phyloP scores from a whole-genome alignment of 2,329 filamentous ascomycete genomes.

The Pseudogymnoascus sp. region DNA sequence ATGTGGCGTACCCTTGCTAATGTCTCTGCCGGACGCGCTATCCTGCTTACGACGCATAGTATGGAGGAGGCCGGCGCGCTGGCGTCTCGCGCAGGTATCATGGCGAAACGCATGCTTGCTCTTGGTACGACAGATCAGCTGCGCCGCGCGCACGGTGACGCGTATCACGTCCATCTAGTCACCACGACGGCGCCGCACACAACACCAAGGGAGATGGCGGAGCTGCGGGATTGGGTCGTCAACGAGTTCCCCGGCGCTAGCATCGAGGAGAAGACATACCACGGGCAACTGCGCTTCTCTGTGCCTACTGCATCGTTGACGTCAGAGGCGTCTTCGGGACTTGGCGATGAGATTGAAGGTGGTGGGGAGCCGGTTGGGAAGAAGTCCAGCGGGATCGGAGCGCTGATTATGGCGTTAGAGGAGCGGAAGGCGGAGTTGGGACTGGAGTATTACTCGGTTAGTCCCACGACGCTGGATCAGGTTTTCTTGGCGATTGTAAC shows the following conservation, averaged over 20 bases:
- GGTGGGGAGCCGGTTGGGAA: constrained; percentile 7
- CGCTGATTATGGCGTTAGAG: constrained; percentile 66
- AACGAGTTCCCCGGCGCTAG: constrained; percentile 53
- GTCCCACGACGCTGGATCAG: constrained; percentile 79
- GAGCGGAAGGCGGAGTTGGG: constrained; percentile 58
- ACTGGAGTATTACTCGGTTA: constrained; percentile 79
- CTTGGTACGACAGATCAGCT: constrained; percentile 68
- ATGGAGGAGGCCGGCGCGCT: constrained; percentile 95
- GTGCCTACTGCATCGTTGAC: constrained; percentile 42
- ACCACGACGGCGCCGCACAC: constrained; percentile 68
- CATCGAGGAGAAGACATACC: constrained; percentile 67
- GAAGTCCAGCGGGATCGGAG: constrained; percentile 42
- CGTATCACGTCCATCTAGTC: constrained; percentile 74
- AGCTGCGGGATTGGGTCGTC: constrained; percentile 58
- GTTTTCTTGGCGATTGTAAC: constrained; percentile 83
- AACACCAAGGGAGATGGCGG: constrained; percentile 55
- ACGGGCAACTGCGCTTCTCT: constrained; percentile 81
- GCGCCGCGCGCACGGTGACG: constrained; percentile 66
- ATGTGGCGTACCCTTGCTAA: constrained; percentile 83
- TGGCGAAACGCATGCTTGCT: constrained; percentile 78
- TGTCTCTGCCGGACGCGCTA: constrained; percentile 66
- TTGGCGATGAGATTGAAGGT: constrained; percentile 22
- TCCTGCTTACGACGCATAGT: constrained; percentile 83
- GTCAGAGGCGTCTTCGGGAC: constrained; percentile 8
- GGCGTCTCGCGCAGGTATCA: constrained; percentile 74